Percentiles rank a stretch among this genome's conserved stretches.
These are phyloP conservation scores for Epicoccum sorghinum DNA, from an alignment of 2,329 filamentous ascomycete species.

Conservation along the genomic window DNA sequence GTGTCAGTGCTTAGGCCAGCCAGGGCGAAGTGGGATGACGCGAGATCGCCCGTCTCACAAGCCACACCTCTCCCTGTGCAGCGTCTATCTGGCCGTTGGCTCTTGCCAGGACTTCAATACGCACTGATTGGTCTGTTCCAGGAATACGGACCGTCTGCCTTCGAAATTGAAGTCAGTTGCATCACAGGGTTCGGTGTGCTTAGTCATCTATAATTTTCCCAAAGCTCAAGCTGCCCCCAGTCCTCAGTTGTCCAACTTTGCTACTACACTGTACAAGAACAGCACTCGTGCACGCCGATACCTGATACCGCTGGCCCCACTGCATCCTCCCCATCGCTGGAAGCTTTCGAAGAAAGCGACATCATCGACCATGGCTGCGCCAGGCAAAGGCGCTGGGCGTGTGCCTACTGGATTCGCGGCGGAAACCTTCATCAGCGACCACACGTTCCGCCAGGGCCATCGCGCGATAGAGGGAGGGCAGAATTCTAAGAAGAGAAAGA, in stretches of 20 bases:
- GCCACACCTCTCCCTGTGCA: neutral
- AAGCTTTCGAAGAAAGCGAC: neutral
- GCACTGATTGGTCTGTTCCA: no score
- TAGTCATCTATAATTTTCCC: constrained; percentile 25
- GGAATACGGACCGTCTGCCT: no score
- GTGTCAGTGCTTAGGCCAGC: constrained; percentile 4
- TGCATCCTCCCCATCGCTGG: neutral
- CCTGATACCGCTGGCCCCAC: neutral
- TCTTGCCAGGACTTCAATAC: neutral
- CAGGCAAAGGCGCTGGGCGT: constrained; percentile 43
- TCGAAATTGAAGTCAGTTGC: neutral
- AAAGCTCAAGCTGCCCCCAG: constrained; percentile 6
- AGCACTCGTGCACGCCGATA: neutral
- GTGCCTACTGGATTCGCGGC: constrained; percentile 79
- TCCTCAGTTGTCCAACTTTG: neutral
- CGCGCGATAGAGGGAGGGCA: constrained; percentile 73
- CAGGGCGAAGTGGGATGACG: constrained; percentile 12
- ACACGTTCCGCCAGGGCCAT: constrained; percentile 87
- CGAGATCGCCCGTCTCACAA: constrained; percentile 7
- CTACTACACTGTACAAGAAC: neutral
- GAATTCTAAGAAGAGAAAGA: constrained; percentile 72
- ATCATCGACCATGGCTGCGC: constrained; percentile 24
- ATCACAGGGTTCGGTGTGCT: constrained; percentile 13
- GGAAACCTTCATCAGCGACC: constrained; percentile 87
- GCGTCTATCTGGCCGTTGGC: neutral